Percentiles rank a stretch among this genome's conserved stretches.
Conservation (phyloP, 306 rosid species). For the Pterocarpus santalinus region DNA sequence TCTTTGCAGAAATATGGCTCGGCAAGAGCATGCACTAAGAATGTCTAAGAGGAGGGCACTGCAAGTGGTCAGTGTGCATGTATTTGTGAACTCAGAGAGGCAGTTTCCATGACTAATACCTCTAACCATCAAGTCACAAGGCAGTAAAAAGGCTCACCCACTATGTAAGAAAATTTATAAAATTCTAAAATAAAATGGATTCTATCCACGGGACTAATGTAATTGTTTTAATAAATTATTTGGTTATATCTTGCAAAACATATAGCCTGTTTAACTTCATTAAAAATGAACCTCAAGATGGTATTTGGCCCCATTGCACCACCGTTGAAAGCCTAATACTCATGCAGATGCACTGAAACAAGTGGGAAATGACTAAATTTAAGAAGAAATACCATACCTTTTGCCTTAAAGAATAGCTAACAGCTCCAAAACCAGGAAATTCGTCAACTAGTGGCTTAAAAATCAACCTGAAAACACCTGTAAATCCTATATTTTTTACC, state of each 20-base stretch:
- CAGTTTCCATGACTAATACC: slow-evolving; percentile 6
- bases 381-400: slow-evolving; percentile 66
- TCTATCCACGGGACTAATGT: slow-evolving; percentile 21
- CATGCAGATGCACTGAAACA: background rate
- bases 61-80: background rate
- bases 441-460: slow-evolving; percentile 92
- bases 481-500: slow-evolving; percentile 96
- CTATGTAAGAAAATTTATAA: slow-evolving; percentile 12
- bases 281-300: background rate
- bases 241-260: slow-evolving; percentile 30
- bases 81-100: slow-evolving; percentile 9
- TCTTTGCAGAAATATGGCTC: slow-evolving; percentile 4
- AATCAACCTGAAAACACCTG: slow-evolving; percentile 93
- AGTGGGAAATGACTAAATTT: slow-evolving; percentile 21
- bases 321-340: slow-evolving; percentile 17
- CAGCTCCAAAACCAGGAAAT: slow-evolving; percentile 97
- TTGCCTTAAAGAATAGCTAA: slow-evolving; percentile 88
- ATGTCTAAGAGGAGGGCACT: slow-evolving; percentile 18
- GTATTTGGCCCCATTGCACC: slow-evolving; percentile 23
- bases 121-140: slow-evolving; percentile 10
- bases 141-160: background rate
- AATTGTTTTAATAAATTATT: slow-evolving; percentile 10
- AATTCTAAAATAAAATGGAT: slow-evolving; percentile 21
- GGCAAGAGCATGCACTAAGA: slow-evolving; percentile 37
- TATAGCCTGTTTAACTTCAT: slow-evolving; percentile 1